Percentiles rank a stretch among this genome's conserved stretches.
These are phyloP conservation scores for Mortierella claussenii DNA, from an alignment of 192 early-diverging fungal species.

Conservation along the genomic window DNA sequence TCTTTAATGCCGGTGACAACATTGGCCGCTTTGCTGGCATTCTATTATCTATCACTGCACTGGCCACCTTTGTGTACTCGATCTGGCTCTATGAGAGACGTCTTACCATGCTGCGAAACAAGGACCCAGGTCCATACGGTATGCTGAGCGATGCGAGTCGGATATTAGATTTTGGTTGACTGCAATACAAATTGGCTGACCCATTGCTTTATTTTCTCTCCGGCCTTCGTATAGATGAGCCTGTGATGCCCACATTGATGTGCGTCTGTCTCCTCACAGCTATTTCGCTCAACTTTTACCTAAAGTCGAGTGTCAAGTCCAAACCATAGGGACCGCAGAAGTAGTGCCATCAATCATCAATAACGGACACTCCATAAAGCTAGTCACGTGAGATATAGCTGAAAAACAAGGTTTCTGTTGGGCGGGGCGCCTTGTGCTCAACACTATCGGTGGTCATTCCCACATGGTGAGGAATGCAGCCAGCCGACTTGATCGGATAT, in stretches of 20 bases:
- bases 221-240: slow-evolving; percentile 64
- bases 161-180: too few relatives aligned
- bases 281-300: slow-evolving; percentile 62
- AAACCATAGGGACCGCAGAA: too few relatives aligned
- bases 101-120: slow-evolving; percentile 69
- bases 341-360: too few relatives aligned
- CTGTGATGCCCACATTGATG: slow-evolving; percentile 75
- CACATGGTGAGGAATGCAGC: too few relatives aligned
- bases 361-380: too few relatives aligned
- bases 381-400: too few relatives aligned
- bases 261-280: slow-evolving; percentile 70
- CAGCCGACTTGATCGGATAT: too few relatives aligned
- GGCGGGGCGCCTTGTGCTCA: too few relatives aligned
- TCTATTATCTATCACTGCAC: slow-evolving; percentile 74
- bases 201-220: not conserved
- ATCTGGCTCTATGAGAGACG: slow-evolving; percentile 78
- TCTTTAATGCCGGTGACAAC: slow-evolving; percentile 81
- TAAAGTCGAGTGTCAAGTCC: slow-evolving; percentile 56
- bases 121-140: slow-evolving; percentile 67
- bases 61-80: slow-evolving; percentile 77
- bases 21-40: slow-evolving; percentile 76
- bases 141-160: too few relatives aligned
- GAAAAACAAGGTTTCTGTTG: too few relatives aligned
- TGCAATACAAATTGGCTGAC: too few relatives aligned
- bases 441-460: too few relatives aligned